Conservation (phyloP, 1,284 basidiomycete species). For the Cryptococcus sp. region DNA sequence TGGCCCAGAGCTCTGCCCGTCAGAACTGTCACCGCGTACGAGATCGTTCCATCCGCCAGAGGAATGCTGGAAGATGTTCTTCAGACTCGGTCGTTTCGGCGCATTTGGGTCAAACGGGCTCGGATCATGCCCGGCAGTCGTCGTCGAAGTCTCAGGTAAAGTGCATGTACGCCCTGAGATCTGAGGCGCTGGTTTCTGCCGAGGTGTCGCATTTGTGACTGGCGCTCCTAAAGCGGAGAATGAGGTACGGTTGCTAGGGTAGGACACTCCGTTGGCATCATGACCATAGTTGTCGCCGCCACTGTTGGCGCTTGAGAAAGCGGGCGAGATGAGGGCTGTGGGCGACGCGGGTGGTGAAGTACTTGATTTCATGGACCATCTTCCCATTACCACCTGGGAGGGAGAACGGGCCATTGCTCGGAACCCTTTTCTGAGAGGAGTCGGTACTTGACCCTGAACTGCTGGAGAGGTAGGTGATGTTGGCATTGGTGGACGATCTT, state of each 20-base stretch:
- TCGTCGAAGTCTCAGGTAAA: no score
- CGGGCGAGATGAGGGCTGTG: constrained; percentile 13
- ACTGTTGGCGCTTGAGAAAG: constrained; percentile 1
- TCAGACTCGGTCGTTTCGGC: constrained; percentile 34
- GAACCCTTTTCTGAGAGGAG: constrained; percentile 4
- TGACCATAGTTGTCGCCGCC: neutral
- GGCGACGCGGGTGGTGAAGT: constrained; percentile 18
- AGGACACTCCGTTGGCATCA: constrained; percentile 8
- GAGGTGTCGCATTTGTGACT: neutral
- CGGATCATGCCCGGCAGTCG: no score
- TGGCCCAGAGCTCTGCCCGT: no score
- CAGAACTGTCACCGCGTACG: constrained; percentile 10
- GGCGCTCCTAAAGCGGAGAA: constrained; percentile 23
- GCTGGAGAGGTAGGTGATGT: no score
- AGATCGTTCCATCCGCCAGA: constrained; percentile 49
- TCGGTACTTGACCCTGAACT: neutral
- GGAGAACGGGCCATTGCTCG: no score
- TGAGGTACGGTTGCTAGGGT: constrained; percentile 14
- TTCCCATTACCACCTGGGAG: no score
- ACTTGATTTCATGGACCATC: constrained; percentile 1
- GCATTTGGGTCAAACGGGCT: constrained; percentile 5
- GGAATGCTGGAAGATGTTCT: constrained; percentile 41
- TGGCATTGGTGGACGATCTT: neutral
- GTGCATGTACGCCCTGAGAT: no score
- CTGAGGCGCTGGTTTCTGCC: neutral